Evolutionary conservation across 768 basidiomycete genomes (phyloP), one percentile per base, ranked within the genome.

Genomic region (Collybia sordida): DNA sequence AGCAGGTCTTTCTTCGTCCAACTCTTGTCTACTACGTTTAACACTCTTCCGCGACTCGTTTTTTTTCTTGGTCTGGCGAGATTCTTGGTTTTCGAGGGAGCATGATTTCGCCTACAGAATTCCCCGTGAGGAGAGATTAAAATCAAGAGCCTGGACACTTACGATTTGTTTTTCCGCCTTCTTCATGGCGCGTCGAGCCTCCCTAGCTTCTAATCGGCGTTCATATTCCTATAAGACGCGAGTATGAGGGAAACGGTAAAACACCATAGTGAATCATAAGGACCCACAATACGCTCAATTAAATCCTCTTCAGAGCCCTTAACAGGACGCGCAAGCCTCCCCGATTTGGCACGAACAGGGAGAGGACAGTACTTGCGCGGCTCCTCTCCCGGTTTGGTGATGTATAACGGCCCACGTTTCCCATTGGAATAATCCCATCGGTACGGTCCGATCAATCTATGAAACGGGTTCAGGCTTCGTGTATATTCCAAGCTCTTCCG

Each of bases 241-340:
- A 46, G 15, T 6, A 38, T 25, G 23, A 37, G 12, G 25, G 25
- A 19, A n/a, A 12, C 9, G 19, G 12, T 5, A 22, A 38, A 37
- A 15, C 14, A 2, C 21, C 18, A 4, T 2, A 12, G 36, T 18
- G 36, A 3, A 18, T 17, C 2, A 19, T 14, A 23, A 7, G 11
- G 18, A 24, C 22, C 42, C 45, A 27, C 54, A 25, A 55, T 28
- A 31, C 54, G 49, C 34, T 36, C 42, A 1, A 52, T 40, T 22
- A 55, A 31, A 38, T 55, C 50, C 42, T 49, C 54, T 24, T 55
- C 54, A 18, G 54, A 52, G 18, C 54, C 54, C 31, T 39, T 48
- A 18, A 50, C 50, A 9, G 50, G 54, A 12, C 6, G 14, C 23
- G n/a, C n/a, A 8, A 3, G 3, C 9, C 25, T 38, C 22, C 28